Conservation (phyloP, 2,329 filamentous ascomycete genomes). For the Setomelanomma holmii region DNA sequence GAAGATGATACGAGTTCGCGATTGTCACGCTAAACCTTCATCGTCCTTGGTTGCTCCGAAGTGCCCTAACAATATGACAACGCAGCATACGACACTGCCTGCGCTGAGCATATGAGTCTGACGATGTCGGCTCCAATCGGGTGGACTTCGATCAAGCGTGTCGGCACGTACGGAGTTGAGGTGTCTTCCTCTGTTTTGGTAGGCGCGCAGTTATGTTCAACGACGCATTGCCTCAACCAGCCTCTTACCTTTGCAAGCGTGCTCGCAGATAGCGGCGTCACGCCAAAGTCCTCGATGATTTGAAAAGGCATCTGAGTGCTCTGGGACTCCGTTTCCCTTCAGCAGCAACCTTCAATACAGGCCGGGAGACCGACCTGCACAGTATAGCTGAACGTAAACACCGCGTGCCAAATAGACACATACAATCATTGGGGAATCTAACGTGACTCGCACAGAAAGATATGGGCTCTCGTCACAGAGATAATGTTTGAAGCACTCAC, state of each 20-base stretch:
- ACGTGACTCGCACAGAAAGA: not conserved
- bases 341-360: not conserved
- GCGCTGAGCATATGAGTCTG: not conserved
- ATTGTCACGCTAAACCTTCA: no score
- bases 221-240: not conserved
- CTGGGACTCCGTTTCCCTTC: not conserved
- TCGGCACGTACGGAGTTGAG: not conserved
- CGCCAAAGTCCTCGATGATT: not conserved
- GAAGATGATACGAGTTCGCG: no score
- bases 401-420: not conserved
- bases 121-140: not conserved
- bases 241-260: not conserved
- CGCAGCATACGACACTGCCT: constrained; percentile 4
- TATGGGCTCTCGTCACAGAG: not conserved
- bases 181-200: not conserved
- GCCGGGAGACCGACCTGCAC: not conserved
- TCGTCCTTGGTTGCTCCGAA: constrained; percentile 8
- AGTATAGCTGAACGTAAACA: not conserved
- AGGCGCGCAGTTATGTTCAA: not conserved
- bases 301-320: not conserved
- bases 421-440: not conserved
- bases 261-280: not conserved
- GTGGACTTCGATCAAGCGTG: constrained; percentile 1
- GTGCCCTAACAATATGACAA: constrained; percentile 26
- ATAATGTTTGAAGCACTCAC: not conserved